Evolutionary conservation across 208 protist genomes (phyloP).

Genomic region (Endotrypanum monterogeii): DNA sequence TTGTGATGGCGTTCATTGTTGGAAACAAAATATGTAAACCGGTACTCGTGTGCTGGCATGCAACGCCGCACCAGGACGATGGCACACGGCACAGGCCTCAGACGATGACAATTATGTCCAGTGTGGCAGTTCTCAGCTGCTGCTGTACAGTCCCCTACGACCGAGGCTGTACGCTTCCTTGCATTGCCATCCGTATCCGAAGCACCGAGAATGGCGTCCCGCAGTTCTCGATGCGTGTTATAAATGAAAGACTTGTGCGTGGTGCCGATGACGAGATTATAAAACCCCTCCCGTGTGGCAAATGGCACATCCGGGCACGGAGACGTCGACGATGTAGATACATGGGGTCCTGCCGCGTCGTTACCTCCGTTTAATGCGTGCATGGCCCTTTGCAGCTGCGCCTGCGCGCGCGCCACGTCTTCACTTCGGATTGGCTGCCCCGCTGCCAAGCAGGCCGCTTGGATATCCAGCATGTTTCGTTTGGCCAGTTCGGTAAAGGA

Average conservation of each 20-base stretch:
- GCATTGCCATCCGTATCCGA: neutral
- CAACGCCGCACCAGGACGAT: constrained; percentile 44
- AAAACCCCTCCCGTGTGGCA: constrained; percentile 32
- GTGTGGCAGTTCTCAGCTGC: neutral
- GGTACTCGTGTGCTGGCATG: constrained; percentile 26
- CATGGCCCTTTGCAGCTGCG: constrained; percentile 17
- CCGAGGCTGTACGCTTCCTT: neutral
- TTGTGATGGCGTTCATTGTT: constrained; percentile 36
- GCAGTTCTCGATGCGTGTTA: constrained; percentile 28
- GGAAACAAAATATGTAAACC: constrained; percentile 30
- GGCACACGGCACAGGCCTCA: constrained; percentile 48
- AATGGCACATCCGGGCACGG: constrained; percentile 30
- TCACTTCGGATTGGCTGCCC: neutral
- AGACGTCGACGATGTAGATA: neutral
- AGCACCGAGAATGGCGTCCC: neutral
- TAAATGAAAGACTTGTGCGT: constrained; percentile 38
- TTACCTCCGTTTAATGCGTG: neutral
- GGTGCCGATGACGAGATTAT: constrained; percentile 40
- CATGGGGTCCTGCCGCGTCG: neutral
- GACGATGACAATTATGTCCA: neutral
- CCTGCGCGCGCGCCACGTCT: constrained; percentile 2
- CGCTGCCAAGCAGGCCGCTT: constrained; percentile 19
- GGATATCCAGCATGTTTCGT: constrained; percentile 18
- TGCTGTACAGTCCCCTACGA: neutral
- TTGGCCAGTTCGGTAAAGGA: constrained; percentile 13